Percentiles rank a stretch among this genome's conserved stretches.
Evolutionary conservation across 2,329 filamentous ascomycete genomes (phyloP).

Genomic region (Cladophialophora carrionii): DNA sequence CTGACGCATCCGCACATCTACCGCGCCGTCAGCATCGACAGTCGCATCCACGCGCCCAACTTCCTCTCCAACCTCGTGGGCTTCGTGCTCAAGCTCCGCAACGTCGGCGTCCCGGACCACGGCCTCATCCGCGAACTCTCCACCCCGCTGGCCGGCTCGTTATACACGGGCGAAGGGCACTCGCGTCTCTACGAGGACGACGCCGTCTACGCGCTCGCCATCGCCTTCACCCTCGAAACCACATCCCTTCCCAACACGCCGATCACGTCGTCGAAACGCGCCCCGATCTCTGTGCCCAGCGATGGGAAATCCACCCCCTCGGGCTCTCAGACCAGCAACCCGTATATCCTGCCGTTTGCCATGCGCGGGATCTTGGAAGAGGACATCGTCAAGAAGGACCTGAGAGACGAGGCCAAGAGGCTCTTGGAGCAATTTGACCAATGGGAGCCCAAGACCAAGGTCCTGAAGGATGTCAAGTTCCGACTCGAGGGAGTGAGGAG

Average conservation of each 20-base stretch:
- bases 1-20: conserved; percentile 91
- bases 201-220: conserved; percentile 77
- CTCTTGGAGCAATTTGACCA: conserved; percentile 87
- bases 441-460: conserved; percentile 89
- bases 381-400: conserved; percentile 80
- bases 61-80: conserved; percentile 93
- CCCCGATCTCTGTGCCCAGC: conserved; percentile 37
- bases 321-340: conserved; percentile 60
- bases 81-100: conserved; percentile 90
- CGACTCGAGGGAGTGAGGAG: conserved; percentile 87
- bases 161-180: conserved; percentile 92
- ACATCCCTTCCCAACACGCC: conserved; percentile 55
- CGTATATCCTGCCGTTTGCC: conserved; percentile 91
- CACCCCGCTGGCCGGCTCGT: conserved; percentile 80
- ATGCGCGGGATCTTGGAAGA: conserved; percentile 93
- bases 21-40: conserved; percentile 93
- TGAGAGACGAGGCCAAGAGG: conserved; percentile 74
- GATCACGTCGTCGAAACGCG: conserved; percentile 54
- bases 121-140: conserved; percentile 90
- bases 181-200: conserved; percentile 90
- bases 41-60: conserved; percentile 85
- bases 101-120: conserved; percentile 89
- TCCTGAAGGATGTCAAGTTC: conserved; percentile 93
- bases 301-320: neutral
- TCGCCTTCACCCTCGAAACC: conserved; percentile 75